These are phyloP conservation scores for Diatrype stigma DNA, from an alignment of 2,329 filamentous ascomycete species.

Conservation along the genomic window DNA sequence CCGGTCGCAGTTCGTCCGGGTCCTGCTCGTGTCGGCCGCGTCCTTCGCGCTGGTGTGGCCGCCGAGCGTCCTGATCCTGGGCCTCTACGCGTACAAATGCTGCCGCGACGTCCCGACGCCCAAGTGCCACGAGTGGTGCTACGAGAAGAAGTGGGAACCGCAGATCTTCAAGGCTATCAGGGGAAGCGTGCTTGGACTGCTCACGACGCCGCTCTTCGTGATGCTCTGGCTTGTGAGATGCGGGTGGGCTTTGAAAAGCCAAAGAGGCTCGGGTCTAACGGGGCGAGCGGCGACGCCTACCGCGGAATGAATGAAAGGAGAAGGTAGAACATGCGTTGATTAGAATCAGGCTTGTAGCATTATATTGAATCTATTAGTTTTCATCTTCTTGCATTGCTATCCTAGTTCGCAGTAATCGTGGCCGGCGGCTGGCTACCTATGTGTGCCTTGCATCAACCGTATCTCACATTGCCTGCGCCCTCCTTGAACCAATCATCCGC, in stretches of 20 bases:
- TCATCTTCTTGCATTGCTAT: background rate
- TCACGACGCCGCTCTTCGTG: slow-evolving; percentile 45
- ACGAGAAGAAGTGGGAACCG: slow-evolving; percentile 38
- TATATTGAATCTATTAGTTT: background rate
- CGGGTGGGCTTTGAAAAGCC: slow-evolving; percentile 37
- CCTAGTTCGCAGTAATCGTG: too few species aligned
- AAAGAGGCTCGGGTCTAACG: slow-evolving; percentile 17
- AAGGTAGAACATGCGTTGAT: background rate
- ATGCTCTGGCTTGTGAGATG: slow-evolving; percentile 47
- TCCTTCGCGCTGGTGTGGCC: slow-evolving; percentile 42
- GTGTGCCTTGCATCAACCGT: slow-evolving; percentile 41
- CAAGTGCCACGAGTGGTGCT: slow-evolving; percentile 38
- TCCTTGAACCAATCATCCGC: slow-evolving; percentile 67
- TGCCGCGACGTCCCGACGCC: background rate
- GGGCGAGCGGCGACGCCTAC: slow-evolving; percentile 11
- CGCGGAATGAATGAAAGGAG: background rate
- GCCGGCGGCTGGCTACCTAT: background rate
- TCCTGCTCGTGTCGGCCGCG: slow-evolving; percentile 31
- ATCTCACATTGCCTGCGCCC: slow-evolving; percentile 51
- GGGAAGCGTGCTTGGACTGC: slow-evolving; percentile 40
- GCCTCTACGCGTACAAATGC: slow-evolving; percentile 30
- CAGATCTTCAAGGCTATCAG: slow-evolving; percentile 47
- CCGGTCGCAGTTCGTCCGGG: slow-evolving; percentile 31
- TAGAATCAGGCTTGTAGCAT: too few species aligned
- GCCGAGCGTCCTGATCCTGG: slow-evolving; percentile 39